phyloP scores from a whole-genome alignment of 2,329 filamentous ascomycete species.

The Arthrobotrys conoides region DNA sequence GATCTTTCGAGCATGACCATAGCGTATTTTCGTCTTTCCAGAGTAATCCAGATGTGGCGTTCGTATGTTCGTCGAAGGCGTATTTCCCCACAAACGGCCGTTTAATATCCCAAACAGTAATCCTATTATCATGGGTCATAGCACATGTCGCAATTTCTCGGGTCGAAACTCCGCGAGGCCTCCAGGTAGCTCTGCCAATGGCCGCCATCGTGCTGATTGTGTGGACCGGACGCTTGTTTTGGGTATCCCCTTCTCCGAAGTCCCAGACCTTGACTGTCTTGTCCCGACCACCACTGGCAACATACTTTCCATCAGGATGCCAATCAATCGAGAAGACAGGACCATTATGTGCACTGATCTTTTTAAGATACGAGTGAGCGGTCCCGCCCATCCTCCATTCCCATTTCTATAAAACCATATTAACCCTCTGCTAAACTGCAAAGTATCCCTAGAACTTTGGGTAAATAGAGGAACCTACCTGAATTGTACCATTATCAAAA shows the following conservation, averaged over 20 bases:
- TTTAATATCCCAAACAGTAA: slow-evolving; percentile 79
- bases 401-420: slow-evolving; percentile 56
- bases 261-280: slow-evolving; percentile 77
- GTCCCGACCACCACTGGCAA: slow-evolving; percentile 74
- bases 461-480: slow-evolving; percentile 40
- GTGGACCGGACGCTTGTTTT: slow-evolving; percentile 75
- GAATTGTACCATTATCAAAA: slow-evolving; percentile 64
- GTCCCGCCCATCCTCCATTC: slow-evolving; percentile 55
- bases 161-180: slow-evolving; percentile 69
- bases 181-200: slow-evolving; percentile 74
- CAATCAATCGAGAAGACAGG: slow-evolving; percentile 67
- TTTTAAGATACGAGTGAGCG: slow-evolving; percentile 51
- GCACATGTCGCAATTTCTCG: slow-evolving; percentile 72
- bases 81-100: slow-evolving; percentile 78
- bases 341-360: slow-evolving; percentile 63
- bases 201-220: slow-evolving; percentile 75
- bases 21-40: slow-evolving; percentile 78
- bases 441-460: slow-evolving; percentile 43
- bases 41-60: slow-evolving; percentile 73
- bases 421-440: slow-evolving; percentile 18
- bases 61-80: slow-evolving; percentile 75
- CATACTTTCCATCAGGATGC: slow-evolving; percentile 78
- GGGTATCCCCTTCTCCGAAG: slow-evolving; percentile 73
- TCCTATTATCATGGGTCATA: slow-evolving; percentile 73
- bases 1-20: slow-evolving; percentile 77